Conservation (phyloP, 306 rosid species). For the Vigna nakashimae region DNA sequence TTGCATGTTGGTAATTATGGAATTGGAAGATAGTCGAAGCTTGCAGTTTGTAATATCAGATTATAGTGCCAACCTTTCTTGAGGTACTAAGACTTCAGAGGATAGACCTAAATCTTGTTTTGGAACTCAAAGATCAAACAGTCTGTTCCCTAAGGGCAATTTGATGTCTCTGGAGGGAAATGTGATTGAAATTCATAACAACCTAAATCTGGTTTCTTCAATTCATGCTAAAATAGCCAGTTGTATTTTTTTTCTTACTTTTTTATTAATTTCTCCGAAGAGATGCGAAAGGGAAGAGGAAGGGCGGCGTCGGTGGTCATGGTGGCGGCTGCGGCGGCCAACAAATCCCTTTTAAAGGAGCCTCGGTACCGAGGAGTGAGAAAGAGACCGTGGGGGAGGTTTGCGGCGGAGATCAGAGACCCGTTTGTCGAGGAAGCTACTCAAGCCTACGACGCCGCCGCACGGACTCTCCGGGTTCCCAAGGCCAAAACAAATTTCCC, state of each 20-base stretch:
- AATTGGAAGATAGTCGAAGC: no score
- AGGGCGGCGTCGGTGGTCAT: conserved; percentile 31
- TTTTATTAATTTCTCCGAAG: not conserved
- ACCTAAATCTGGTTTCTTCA: no score
- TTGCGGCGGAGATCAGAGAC: conserved; percentile 95
- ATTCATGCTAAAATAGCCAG: no score
- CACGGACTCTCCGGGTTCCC: conserved; percentile 74
- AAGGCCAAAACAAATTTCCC: conserved; percentile 85
- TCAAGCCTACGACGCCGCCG: conserved; percentile 81
- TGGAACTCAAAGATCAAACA: no score
- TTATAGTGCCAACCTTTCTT: no score
- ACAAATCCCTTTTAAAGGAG: conserved; percentile 62
- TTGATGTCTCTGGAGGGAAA: no score
- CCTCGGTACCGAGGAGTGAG: conserved; percentile 77
- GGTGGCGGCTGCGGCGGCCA: not conserved
- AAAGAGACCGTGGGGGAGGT: conserved; percentile 89
- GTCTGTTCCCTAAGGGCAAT: no score
- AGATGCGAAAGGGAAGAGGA: conserved; percentile 69
- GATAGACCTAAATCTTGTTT: no score
- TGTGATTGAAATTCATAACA: no score
- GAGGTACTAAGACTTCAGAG: no score
- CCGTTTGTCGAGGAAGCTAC: conserved; percentile 87
- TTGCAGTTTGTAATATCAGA: no score
- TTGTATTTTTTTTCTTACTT: not conserved
- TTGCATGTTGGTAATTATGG: no score